Percentiles rank a stretch among this genome's conserved stretches.
These are phyloP conservation scores for Phallus indusiatus DNA, from an alignment of 768 basidiomycete genomes.

Conservation along the genomic window DNA sequence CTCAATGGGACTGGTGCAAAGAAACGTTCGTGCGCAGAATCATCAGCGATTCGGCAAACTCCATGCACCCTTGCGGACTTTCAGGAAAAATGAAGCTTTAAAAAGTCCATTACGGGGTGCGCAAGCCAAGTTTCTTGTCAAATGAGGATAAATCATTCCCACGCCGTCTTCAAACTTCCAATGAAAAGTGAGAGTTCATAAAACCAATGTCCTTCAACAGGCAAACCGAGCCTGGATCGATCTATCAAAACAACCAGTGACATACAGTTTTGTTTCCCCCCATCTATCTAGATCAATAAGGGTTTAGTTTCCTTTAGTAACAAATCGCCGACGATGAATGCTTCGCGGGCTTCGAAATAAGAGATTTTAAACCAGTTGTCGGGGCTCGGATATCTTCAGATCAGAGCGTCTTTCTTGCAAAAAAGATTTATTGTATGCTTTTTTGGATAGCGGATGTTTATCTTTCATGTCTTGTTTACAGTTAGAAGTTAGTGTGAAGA, in stretches of 20 bases:
- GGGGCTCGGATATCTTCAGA: too few relatives aligned
- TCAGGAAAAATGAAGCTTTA: too few relatives aligned
- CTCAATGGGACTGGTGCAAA: not conserved
- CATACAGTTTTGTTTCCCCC: not conserved
- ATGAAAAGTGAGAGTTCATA: not conserved
- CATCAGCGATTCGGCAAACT: too few relatives aligned
- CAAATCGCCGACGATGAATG: not conserved
- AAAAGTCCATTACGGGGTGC: too few relatives aligned
- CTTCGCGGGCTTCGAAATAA: not conserved
- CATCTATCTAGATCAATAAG: not conserved
- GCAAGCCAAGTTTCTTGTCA: not conserved
- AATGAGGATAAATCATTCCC: not conserved
- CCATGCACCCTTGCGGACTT: too few relatives aligned
- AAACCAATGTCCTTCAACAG: not conserved
- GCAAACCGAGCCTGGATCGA: not conserved
- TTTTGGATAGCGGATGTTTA: too few relatives aligned
- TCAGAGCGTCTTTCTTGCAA: too few relatives aligned
- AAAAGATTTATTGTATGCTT: too few relatives aligned
- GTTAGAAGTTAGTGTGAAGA: too few relatives aligned
- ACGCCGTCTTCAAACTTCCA: not conserved
- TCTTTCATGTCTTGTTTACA: too few relatives aligned
- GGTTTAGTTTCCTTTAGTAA: not conserved
- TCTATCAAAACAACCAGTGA: not conserved
- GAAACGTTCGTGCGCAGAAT: not conserved
- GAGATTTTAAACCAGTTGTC: too few relatives aligned